phyloP scores from a whole-genome alignment of 805 yeast genomes.

The Metschnikowia orientalis region DNA sequence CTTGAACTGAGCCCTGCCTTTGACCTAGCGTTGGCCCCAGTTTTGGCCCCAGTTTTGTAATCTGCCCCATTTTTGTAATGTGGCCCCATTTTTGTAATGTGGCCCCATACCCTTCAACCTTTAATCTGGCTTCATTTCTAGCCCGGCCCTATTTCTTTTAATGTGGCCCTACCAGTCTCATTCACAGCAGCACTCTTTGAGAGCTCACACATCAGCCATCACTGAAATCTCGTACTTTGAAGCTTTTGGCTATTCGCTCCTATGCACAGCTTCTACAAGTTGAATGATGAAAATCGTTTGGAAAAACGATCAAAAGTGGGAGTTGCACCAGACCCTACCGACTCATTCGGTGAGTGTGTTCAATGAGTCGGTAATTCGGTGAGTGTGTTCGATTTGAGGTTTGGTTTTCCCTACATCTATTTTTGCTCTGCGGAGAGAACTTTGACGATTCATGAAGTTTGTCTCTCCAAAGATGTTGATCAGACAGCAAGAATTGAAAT shows the following conservation, averaged over 20 bases:
- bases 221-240: constrained; percentile 42
- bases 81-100: too few species aligned
- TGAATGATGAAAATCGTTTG: constrained; percentile 56
- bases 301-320: constrained; percentile 37
- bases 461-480: constrained; percentile 16
- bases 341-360: constrained; percentile 58
- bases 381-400: constrained; percentile 36
- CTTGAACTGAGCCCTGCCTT: too few species aligned
- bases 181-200: constrained; percentile 23
- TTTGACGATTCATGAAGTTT: constrained; percentile 46
- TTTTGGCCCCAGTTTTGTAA: too few species aligned
- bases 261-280: constrained; percentile 54
- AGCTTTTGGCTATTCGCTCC: constrained; percentile 23
- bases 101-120: too few species aligned
- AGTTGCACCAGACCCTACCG: constrained; percentile 54
- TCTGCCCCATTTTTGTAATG: too few species aligned
- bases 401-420: constrained; percentile 30
- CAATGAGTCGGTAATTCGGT: too few species aligned
- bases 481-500: constrained; percentile 14
- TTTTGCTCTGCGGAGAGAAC: constrained; percentile 63
- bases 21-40: too few species aligned
- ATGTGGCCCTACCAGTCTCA: constrained; percentile 14
- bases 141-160: constrained; percentile 31
- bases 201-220: constrained; percentile 51
- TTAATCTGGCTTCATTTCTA: too few species aligned